A percentile compares a stretch with the other conserved stretches of the same genome.
These are phyloP conservation scores for Boletus huronensis DNA, from an alignment of 768 basidiomycete genomes.

Conservation along the genomic window DNA sequence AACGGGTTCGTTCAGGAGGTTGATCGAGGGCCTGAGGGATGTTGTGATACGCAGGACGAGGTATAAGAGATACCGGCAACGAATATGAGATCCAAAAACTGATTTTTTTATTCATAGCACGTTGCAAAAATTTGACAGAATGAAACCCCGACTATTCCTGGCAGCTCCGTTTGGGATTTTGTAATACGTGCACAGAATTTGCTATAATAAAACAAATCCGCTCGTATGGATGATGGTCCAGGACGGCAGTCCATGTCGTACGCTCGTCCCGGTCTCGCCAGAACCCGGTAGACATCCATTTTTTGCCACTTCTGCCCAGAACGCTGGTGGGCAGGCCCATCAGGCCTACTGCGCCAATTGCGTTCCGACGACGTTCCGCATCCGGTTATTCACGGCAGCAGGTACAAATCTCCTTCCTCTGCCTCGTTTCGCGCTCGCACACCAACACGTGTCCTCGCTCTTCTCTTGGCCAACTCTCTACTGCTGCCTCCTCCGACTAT, in stretches of 20 bases:
- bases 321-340: not conserved
- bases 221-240: constrained; percentile 9
- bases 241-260: constrained; percentile 20
- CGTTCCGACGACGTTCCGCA: constrained; percentile 22
- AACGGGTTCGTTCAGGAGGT: not conserved
- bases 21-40: constrained; percentile 14
- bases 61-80: constrained; percentile 29
- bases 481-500: not conserved
- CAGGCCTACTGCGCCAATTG: constrained; percentile 8
- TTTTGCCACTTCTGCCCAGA: constrained; percentile 13
- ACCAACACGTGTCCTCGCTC: not conserved
- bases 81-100: constrained; percentile 9
- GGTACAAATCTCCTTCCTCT: not conserved
- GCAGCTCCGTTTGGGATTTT: constrained; percentile 26
- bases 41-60: constrained; percentile 7
- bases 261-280: constrained; percentile 16
- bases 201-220: constrained; percentile 17
- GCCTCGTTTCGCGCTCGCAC: constrained; percentile 2
- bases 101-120: constrained; percentile 17
- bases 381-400: constrained; percentile 15
- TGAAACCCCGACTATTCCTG: constrained; percentile 33
- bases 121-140: constrained; percentile 30
- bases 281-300: constrained; percentile 10
- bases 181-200: constrained; percentile 8
- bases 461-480: not conserved